phyloP scores from a whole-genome alignment of 176 grass and related monocot species.

The Oryza coarctata region DNA sequence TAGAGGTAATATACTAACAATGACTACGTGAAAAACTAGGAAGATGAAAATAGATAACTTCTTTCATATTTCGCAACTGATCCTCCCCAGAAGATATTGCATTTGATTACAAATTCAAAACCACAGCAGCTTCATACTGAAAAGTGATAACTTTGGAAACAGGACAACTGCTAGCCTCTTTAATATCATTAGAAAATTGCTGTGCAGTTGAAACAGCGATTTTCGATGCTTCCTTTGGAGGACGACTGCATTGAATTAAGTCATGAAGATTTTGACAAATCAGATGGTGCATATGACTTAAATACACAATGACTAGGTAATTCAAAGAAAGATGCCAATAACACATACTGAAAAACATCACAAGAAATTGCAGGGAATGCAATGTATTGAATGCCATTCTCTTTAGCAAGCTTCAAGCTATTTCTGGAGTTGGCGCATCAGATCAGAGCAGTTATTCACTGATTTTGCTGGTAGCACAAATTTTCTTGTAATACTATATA shows the following conservation, averaged over 20 bases:
- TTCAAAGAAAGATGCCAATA: slow-evolving; percentile 23
- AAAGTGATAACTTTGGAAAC: neutral
- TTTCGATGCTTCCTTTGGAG: slow-evolving; percentile 74
- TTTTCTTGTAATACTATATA: neutral
- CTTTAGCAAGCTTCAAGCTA: slow-evolving; percentile 89
- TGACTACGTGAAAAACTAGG: neutral
- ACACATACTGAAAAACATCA: slow-evolving; percentile 68
- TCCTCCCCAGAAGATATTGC: neutral
- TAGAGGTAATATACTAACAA: neutral
- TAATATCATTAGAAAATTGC: slow-evolving; percentile 62
- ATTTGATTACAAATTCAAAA: neutral
- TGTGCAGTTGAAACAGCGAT: slow-evolving; percentile 74
- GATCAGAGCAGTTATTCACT: slow-evolving; percentile 14
- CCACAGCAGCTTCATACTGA: neutral
- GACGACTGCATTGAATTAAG: slow-evolving; percentile 56
- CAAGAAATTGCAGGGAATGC: slow-evolving; percentile 96
- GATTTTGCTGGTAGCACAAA: slow-evolving; percentile 7
- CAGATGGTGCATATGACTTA: neutral
- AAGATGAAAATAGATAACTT: neutral
- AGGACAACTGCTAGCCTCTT: slow-evolving; percentile 54
- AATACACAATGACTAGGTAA: neutral
- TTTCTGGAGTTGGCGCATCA: slow-evolving; percentile 67
- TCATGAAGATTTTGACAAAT: slow-evolving; percentile 18
- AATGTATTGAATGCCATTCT: slow-evolving; percentile 82
- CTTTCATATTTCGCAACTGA: neutral